Evolutionary conservation across 176 grass and related monocot species (phyloP), one percentile per base, ranked within the genome.

Genomic region (Carex kokanica): DNA sequence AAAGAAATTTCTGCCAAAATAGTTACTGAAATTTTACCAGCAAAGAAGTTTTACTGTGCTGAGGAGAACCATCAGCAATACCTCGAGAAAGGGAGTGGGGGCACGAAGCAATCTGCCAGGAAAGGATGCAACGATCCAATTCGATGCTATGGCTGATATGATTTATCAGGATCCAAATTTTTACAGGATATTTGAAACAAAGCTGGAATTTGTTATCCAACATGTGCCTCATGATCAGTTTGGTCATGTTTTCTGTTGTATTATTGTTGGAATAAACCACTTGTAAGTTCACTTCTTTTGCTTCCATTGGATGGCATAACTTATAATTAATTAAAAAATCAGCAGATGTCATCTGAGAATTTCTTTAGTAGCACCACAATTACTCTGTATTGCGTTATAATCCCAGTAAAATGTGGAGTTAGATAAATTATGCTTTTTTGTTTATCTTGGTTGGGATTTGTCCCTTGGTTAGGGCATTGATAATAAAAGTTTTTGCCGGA

Each of bases 11-110:
- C 92, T 41, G 87, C 80, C 27, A 66, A 78, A 24, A 93, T 98
- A 84, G 91, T 98, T 29, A 98, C 92, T 1, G 91, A 98, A 86
- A 60, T 98, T 60, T 89, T 98, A 21, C 95, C 95, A 18, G 91
- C 91, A 58, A 88, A 51, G 86, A 80, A 66, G 36, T 98, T 95
- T 85, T 98, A 95, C 86, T 78, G 73, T 0, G 95, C 91, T 2
- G 95, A 98, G 81, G 91, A 93, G 15, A 91, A 95, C 87, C 95
- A 98, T 79, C 95, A 98, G 84, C 90, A 79, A 66, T 95, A 98
- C 62, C 87, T 98, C 0, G 91, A 98, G 89, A 98, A 98, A 84
- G 92, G 92, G 2, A 2, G 77, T 4, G 2, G 17, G 7, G 45
- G 87, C 34, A 3, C 1, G 1, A 85, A 88, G 49, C 95, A 98